phyloP scores from a whole-genome alignment of 345 rosid species.

The Aquilaria yunnanensis region DNA sequence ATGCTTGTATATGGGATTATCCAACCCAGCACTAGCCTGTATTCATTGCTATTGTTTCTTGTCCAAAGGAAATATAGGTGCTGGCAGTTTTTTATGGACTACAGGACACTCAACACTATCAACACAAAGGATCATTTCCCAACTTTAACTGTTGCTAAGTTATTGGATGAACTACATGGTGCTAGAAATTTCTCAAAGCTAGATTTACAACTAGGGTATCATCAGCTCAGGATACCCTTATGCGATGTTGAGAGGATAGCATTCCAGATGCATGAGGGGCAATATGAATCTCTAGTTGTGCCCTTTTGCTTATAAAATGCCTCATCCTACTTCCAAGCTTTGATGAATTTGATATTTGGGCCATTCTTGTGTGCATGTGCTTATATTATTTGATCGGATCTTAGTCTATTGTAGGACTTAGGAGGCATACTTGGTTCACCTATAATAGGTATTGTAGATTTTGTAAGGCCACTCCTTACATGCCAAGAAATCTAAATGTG shows the following conservation, averaged over 20 bases:
- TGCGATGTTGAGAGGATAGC: background rate
- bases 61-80: background rate
- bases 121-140: background rate
- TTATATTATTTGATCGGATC: background rate
- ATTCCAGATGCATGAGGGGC: background rate
- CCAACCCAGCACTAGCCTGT: constrained; percentile 1
- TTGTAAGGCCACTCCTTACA: background rate
- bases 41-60: constrained; percentile 5
- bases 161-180: background rate
- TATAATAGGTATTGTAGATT: background rate
- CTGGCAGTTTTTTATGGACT: background rate
- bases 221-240: background rate
- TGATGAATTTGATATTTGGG: background rate
- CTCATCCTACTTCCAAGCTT: background rate
- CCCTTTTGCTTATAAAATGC: background rate
- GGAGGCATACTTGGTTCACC: background rate
- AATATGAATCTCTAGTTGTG: background rate
- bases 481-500: background rate
- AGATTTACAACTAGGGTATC: background rate
- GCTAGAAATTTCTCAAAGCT: background rate
- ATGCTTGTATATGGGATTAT: background rate
- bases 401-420: background rate
- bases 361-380: background rate
- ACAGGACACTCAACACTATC: background rate
- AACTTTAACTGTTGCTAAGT: background rate